phyloP scores from a whole-genome alignment of 1,284 basidiomycete species.

The Agaricales sp. region DNA sequence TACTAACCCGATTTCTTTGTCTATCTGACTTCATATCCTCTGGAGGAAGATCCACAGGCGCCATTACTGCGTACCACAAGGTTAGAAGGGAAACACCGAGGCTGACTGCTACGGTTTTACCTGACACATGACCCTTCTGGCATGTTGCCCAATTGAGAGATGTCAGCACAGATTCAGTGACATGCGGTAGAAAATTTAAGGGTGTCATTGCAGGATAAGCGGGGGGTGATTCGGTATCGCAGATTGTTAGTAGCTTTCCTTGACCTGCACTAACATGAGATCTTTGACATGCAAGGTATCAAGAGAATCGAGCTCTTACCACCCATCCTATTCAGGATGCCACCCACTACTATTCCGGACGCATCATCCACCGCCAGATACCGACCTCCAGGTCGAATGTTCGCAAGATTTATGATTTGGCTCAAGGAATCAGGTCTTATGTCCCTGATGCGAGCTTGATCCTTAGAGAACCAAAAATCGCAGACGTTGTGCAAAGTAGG shows the following conservation, averaged over 20 bases:
- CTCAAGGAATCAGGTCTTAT: conserved; percentile 84
- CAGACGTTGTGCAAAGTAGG: conserved; percentile 85
- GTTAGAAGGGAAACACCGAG: conserved; percentile 7
- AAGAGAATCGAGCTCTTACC: conserved; percentile 32
- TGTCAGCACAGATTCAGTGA: conserved; percentile 44
- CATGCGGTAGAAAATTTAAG: conserved; percentile 77
- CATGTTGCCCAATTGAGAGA: conserved; percentile 90
- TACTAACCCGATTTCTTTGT: conserved; percentile 58
- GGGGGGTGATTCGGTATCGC: conserved; percentile 88
- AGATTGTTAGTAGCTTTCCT: conserved; percentile 79
- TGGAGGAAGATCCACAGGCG: conserved; percentile 43
- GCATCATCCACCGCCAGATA: conserved; percentile 92
- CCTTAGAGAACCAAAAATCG: conserved; percentile 82
- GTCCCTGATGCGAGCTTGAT: conserved; percentile 73
- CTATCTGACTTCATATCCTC: conserved; percentile 56
- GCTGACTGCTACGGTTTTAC: no score
- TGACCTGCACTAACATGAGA: conserved; percentile 35
- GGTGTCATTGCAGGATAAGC: conserved; percentile 77
- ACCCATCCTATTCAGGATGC: conserved; percentile 79
- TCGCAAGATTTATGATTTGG: conserved; percentile 79
- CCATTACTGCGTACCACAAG: conserved; percentile 31
- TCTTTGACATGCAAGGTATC: not conserved
- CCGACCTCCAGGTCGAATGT: conserved; percentile 77
- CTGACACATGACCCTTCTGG: conserved; percentile 65
- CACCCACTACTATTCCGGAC: conserved; percentile 82